Evolutionary conservation across 371 early-diverging fungal species (phyloP).

Genomic region (Rhizopus arrhizus): DNA sequence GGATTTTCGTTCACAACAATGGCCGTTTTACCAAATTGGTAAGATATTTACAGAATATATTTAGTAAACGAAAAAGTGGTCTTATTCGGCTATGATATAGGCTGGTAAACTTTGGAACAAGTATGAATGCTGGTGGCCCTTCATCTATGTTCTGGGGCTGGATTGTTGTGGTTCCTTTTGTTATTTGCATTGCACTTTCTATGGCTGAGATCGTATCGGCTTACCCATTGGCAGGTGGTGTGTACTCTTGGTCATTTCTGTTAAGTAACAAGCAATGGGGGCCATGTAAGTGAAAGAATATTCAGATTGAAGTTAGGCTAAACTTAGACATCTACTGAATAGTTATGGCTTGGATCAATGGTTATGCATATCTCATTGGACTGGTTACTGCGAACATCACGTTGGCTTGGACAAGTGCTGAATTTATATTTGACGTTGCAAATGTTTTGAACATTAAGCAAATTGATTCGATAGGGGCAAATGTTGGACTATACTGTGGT

Average conservation of each 20-base stretch:
- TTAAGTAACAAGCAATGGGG: constrained; percentile 39
- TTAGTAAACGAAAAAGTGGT: too few species aligned
- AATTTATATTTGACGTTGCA: constrained; percentile 32
- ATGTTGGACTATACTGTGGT: constrained; percentile 37
- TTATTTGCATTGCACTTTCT: constrained; percentile 35
- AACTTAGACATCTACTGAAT: background rate
- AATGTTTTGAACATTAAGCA: constrained; percentile 23
- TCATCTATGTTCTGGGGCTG: constrained; percentile 43
- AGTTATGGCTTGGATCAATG: constrained; percentile 47
- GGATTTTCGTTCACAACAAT: constrained; percentile 41
- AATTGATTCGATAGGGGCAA: constrained; percentile 32
- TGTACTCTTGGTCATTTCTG: constrained; percentile 41
- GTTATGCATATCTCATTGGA: constrained; percentile 37
- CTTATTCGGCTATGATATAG: background rate
- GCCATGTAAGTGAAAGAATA: constrained; percentile 31
- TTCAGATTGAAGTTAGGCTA: background rate
- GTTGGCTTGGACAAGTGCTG: constrained; percentile 32
- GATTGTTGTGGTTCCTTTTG: constrained; percentile 39
- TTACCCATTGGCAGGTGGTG: constrained; percentile 41
- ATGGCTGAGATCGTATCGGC: constrained; percentile 46
- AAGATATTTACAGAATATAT: background rate
- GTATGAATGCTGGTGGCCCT: constrained; percentile 41
- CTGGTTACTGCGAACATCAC: constrained; percentile 35
- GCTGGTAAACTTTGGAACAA: constrained; percentile 35
- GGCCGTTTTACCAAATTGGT: constrained; percentile 43